Base-by-base conservation (phyloP, 2,329 filamentous ascomycete genomes). In the Calonectria pseudoturangicola region DNA sequence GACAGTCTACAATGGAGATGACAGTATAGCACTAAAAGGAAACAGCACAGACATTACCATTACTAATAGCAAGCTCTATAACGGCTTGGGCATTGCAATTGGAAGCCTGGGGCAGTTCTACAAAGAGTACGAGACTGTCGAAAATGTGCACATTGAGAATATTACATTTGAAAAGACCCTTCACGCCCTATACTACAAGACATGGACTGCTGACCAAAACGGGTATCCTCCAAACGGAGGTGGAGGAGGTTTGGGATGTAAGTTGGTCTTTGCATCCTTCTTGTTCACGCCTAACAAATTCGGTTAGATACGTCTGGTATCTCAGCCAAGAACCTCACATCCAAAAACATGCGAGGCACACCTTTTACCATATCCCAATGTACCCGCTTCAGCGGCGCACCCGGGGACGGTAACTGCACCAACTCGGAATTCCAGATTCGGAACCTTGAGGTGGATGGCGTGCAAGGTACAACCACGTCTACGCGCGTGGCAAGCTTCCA, bases 181-280 rank as follows among this genome's bases (percentile, higher is more conserved):
- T n/a, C 54, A 58, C 25, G 54, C 54, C n/a, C 25, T 58, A 12
- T 58, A 58, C 54, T 13, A 25, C 33, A 58, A 58, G n/a, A 58
- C 54, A 13, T 58, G 54, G 54, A 58, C 54, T 8, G 54, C 33
- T 7, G 33, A 58, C 8, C 33, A 58, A n/a, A 58, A 58, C 16
- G 54, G 54, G 9, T 58, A 58, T 18, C 54, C 54, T 41, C 54
- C 54, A 58, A 58, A 58, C n/a, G 54, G 54, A 16, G 54, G 54
- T 2, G 54, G 54, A 15, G 54, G 54, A 25, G 54, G 54, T 9
- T 58, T 58, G 13, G 54, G 54, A 41, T 58, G 54, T 58, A 58
- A 39, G 54, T 58, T 27, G 18, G 10, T 27, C 33, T 7, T 3
- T 0, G 16, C 3, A 7, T 4, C n/a, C 12, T 8, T 58, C 25